Conservation (phyloP, 202 grass and related monocot species). For the Zoysia matrella region DNA sequence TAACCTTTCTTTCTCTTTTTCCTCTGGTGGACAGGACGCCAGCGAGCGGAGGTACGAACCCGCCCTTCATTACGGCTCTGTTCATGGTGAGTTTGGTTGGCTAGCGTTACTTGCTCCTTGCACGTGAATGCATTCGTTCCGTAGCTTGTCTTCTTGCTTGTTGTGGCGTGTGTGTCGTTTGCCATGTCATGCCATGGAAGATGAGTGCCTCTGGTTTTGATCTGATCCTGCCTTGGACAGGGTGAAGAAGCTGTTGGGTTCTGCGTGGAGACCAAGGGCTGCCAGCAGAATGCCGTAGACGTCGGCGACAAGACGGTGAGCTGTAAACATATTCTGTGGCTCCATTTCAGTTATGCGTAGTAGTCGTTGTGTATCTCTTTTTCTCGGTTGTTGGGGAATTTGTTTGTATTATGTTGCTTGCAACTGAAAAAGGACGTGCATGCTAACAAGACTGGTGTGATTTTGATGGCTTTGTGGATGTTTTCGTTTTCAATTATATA, state of each 20-base stretch:
- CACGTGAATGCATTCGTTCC: not conserved
- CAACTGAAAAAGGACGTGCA: not conserved
- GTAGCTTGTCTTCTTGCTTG: not conserved
- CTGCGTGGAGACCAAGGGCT: constrained; percentile 40
- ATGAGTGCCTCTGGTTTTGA: not conserved
- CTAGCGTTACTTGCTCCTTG: not conserved
- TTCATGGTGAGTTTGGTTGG: constrained; percentile 56
- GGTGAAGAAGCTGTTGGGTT: constrained; percentile 72
- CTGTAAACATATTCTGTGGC: not conserved
- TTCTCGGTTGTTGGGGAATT: constrained; percentile 4
- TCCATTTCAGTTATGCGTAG: constrained; percentile 12
- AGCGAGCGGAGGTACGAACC: not conserved
- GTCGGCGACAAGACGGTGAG: constrained; percentile 53
- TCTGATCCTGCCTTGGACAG: constrained; percentile 38
- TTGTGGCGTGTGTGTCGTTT: not conserved
- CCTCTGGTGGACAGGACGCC: constrained; percentile 17
- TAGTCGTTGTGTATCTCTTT: not conserved
- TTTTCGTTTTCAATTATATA: too few relatives aligned
- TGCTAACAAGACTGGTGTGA: not conserved
- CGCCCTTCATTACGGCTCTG: constrained; percentile 22
- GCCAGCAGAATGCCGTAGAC: constrained; percentile 32
- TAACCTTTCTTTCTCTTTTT: not conserved
- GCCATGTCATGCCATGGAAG: not conserved
- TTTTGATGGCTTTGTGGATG: too few relatives aligned
- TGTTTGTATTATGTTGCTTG: constrained; percentile 4